phyloP scores from a whole-genome alignment of 2,329 filamentous ascomycete species.

The Nannizziopsis barbatae region DNA sequence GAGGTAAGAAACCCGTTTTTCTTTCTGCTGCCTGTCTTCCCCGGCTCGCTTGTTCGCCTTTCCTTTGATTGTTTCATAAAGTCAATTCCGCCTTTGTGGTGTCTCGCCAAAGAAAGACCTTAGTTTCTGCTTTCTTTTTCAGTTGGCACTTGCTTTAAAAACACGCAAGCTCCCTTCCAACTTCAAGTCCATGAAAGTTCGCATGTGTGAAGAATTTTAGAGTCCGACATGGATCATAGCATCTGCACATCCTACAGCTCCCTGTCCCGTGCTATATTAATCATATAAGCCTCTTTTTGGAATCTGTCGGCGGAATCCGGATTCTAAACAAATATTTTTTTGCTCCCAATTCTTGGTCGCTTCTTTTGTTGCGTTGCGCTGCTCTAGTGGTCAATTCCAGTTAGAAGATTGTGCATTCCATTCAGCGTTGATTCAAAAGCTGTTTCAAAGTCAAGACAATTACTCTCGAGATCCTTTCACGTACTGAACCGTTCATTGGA shows the following conservation, averaged over 20 bases:
- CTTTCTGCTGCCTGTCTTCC: conserved; percentile 3
- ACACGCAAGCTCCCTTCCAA: background rate
- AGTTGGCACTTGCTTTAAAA: conserved; percentile 5
- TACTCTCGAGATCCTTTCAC: no score
- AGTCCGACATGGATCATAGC: conserved; percentile 5
- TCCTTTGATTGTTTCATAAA: conserved; percentile 1
- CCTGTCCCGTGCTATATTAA: conserved; percentile 6
- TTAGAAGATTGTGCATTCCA: no score
- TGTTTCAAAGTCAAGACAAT: no score
- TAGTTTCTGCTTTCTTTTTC: conserved; percentile 8
- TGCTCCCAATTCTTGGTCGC: background rate
- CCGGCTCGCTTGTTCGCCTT: conserved; percentile 1
- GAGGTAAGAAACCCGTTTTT: conserved; percentile 17
- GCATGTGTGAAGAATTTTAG: background rate
- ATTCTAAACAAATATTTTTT: background rate
- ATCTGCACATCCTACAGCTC: background rate
- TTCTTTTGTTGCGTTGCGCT: background rate
- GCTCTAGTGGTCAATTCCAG: no score
- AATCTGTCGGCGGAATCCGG: background rate
- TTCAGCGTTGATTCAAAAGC: no score
- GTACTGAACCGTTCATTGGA: no score
- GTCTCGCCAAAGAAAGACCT: conserved; percentile 1
- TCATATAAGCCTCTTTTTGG: background rate
- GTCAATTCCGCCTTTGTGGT: conserved; percentile 1
- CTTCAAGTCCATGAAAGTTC: no score